Conservation (phyloP, 257 asterid species). For the Solanum sejunctum region DNA sequence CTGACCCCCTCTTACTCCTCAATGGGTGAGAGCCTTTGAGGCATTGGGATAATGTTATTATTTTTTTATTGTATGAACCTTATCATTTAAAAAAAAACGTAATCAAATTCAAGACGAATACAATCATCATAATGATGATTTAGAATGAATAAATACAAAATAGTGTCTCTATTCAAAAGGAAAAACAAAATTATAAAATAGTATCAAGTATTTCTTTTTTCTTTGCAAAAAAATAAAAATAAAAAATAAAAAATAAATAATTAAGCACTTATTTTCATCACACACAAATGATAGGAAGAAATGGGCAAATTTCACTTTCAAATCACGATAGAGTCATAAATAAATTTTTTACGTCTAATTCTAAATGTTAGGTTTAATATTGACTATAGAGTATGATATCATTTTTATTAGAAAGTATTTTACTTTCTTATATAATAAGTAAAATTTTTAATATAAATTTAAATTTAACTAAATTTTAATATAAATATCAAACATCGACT, state of each 20-base stretch:
- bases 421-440: fast-evolving
- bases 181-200: background rate
- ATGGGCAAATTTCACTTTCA: background rate
- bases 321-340: too few relatives aligned
- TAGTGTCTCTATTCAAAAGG: background rate
- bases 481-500: background rate
- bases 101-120: too few relatives aligned
- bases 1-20: too few relatives aligned
- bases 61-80: background rate
- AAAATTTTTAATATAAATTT: background rate
- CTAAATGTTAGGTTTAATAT: background rate
- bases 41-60: too few relatives aligned
- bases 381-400: background rate
- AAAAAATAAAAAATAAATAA: background rate
- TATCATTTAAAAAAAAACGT: too few relatives aligned
- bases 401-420: background rate
- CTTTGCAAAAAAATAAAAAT: too few relatives aligned
- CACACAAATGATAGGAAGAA: background rate
- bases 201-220: background rate
- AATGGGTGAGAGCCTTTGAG: too few relatives aligned
- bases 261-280: background rate
- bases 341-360: too few relatives aligned
- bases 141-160: too few relatives aligned
- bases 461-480: background rate
- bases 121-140: too few relatives aligned